Conservation (phyloP, 2,329 filamentous ascomycete genomes). For the Hypoxylon sp. region DNA sequence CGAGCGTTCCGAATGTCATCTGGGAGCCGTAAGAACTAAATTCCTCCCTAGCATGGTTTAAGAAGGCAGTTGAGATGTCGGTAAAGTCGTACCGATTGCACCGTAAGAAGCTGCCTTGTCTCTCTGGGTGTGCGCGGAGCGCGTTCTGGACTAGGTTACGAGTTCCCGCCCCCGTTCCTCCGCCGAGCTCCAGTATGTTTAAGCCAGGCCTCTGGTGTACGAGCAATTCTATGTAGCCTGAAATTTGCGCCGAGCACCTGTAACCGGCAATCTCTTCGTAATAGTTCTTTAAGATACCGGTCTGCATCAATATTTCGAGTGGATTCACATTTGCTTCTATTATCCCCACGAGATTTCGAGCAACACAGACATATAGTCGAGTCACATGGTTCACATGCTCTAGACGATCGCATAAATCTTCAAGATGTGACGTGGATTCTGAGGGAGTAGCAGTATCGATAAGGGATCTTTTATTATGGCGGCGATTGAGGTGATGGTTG, state of each 20-base stretch:
- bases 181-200: constrained; percentile 43
- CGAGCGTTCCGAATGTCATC: constrained; percentile 36
- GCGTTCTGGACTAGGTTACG: constrained; percentile 13
- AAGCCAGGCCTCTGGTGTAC: constrained; percentile 36
- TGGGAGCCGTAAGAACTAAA: constrained; percentile 14
- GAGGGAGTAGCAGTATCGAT: too few species aligned
- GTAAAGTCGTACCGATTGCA: constrained; percentile 43
- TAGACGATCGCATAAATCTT: too few species aligned
- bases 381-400: too few species aligned
- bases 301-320: too few species aligned
- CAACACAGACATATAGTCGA: too few species aligned
- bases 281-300: too few species aligned
- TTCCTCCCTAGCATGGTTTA: constrained; percentile 14
- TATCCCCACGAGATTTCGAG: too few species aligned
- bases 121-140: constrained; percentile 8
- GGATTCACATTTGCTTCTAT: too few species aligned
- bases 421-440: too few species aligned
- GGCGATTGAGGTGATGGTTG: too few species aligned
- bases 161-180: constrained; percentile 34
- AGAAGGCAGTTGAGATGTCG: constrained; percentile 35
- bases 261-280: too few species aligned
- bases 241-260: constrained; percentile 7
- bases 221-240: constrained; percentile 35
- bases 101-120: constrained; percentile 2
- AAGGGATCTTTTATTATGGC: too few species aligned